Conservation (phyloP, 768 basidiomycete genomes). For the Tulasnella sp. region DNA sequence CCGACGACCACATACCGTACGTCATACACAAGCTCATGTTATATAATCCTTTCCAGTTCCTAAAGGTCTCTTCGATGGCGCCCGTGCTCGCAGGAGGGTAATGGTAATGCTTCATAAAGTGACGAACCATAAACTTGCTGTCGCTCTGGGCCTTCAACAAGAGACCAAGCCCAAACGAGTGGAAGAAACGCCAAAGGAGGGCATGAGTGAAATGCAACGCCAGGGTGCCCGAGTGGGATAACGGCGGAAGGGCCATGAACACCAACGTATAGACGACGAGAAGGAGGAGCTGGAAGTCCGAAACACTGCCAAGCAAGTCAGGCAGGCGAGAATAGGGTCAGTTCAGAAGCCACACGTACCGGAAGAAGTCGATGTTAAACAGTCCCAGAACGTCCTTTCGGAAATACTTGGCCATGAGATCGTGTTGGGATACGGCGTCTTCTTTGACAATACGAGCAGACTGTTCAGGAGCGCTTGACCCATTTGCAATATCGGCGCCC, state of each 20-base stretch:
- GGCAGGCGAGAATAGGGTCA: conserved; percentile 16
- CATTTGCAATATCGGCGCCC: neutral
- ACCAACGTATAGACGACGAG: conserved; percentile 55
- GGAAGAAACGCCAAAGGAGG: conserved; percentile 71
- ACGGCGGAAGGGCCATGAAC: conserved; percentile 38
- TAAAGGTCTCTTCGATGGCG: conserved; percentile 86
- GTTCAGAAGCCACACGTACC: conserved; percentile 38
- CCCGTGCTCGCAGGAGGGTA: conserved; percentile 59
- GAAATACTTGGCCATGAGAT: conserved; percentile 83
- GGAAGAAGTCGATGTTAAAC: conserved; percentile 68
- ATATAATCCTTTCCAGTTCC: conserved; percentile 89
- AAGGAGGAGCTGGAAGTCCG: conserved; percentile 70
- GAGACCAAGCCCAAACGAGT: conserved; percentile 76
- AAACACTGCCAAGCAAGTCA: conserved; percentile 42
- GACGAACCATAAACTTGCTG: conserved; percentile 80
- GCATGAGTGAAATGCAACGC: conserved; percentile 70
- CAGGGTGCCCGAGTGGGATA: conserved; percentile 41
- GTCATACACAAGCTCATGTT: conserved; percentile 93
- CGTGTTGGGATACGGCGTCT: conserved; percentile 53
- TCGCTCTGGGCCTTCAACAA: conserved; percentile 75
- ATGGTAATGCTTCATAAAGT: conserved; percentile 90
- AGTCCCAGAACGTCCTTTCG: conserved; percentile 72
- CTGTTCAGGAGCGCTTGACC: neutral
- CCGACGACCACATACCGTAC: conserved; percentile 46
- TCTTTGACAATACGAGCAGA: neutral